Evolutionary conservation across 31 red algal genomes (phyloP), one percentile per base, ranked within the genome.

Genomic region (Odonthalia washingtoniensis): DNA sequence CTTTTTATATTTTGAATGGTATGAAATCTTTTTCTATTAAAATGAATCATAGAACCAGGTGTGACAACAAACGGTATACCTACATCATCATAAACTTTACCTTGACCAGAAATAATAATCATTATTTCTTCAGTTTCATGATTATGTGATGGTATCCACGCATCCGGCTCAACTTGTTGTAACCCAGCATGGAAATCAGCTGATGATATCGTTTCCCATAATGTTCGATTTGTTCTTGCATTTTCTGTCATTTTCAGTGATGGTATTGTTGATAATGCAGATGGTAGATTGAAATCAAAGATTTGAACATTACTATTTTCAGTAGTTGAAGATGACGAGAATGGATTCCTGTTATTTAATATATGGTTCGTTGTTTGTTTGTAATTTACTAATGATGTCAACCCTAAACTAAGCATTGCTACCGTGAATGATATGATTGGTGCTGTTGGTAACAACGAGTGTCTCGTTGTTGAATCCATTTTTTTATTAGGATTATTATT

Each of bases 111-210:
- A 39, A 67, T 67, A 12, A 83, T 63, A 46, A 83, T 42, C 41
- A 83, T 63, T 44, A 83, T 70, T 40, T 83, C 80, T 69, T 83
- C 80, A 27, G 80, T 70, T 36, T 2, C 30, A 33, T 83, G 80
- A 3, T 53, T 68, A 49, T 83, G 80, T 2, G 80, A 64, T 1
- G 80, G 80, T 17, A 83, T 83, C 64, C 80, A 70, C 28, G 62
- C 60, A 32, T 43, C 80, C 27, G 64, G 30, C 40, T 83, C 80
- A 46, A 83, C 40, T 37, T 63, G 80, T 31, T 83, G 61, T 39
- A 83, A 43, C 4, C 80, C 80, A 17, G 80, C 80, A 9, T 83
- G 80, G 21, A 83, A 40, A n/a, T 83, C 37, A 1, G 32, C 0
- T 4, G 80, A 67, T 0, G n/a, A 42, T 1, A 83, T 63, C 24